Evolutionary conservation across 495 filamentous ascomycete species (phyloP).

Genomic region (Amorphotheca resinae): DNA sequence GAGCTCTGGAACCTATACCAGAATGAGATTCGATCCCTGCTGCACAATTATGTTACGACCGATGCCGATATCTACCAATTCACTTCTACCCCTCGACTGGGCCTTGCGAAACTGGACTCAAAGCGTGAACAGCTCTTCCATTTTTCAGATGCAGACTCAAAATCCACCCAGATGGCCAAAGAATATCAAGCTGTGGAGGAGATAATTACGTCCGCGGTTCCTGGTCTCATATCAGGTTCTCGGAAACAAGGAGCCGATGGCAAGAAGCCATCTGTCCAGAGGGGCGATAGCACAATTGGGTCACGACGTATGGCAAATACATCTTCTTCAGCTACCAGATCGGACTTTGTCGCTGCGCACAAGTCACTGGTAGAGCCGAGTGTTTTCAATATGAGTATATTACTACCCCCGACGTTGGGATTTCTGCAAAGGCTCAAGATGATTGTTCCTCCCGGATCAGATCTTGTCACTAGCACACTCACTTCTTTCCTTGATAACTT

Average conservation of each 20-base stretch:
- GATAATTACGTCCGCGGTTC: conserved; percentile 83
- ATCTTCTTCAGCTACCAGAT: conserved; percentile 10
- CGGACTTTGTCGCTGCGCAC: conserved; percentile 35
- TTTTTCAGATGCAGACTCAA: conserved; percentile 68
- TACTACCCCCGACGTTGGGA: conserved; percentile 84
- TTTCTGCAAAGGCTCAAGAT: conserved; percentile 86
- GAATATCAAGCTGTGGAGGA: conserved; percentile 85
- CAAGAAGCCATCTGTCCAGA: conserved; percentile 26
- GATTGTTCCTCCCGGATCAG: conserved; percentile 75
- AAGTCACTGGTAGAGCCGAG: conserved; percentile 89
- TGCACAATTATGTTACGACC: conserved; percentile 96
- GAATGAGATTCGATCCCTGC: conserved; percentile 68
- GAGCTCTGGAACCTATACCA: conserved; percentile 84
- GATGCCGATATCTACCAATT: conserved; percentile 61
- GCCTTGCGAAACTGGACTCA: conserved; percentile 27
- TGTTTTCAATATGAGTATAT: conserved; percentile 92
- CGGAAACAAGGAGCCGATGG: conserved; percentile 35
- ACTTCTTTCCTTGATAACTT: conserved; percentile 98
- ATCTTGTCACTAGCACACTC: conserved; percentile 73
- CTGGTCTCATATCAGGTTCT: conserved; percentile 76
- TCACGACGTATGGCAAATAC: conserved; percentile 35
- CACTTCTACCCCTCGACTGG: conserved; percentile 23
- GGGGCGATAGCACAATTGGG: conserved; percentile 24
- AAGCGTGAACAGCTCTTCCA: conserved; percentile 78
- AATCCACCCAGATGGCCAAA: conserved; percentile 56